phyloP scores from a whole-genome alignment of 2,329 filamentous ascomycete genomes.

The Fusarium incarnatum region DNA sequence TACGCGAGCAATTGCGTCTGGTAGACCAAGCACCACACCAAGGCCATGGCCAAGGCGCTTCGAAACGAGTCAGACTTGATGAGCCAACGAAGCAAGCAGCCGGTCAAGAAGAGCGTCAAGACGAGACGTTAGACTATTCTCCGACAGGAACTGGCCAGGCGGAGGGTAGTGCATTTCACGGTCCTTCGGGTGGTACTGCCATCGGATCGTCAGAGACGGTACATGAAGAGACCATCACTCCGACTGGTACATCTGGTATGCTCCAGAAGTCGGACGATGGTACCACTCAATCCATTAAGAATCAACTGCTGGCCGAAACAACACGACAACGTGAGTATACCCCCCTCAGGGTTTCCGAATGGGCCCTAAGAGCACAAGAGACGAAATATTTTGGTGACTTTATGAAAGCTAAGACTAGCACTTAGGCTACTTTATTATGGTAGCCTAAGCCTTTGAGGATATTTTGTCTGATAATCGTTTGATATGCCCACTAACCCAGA shows the following conservation, averaged over 20 bases:
- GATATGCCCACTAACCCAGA: conserved; percentile 21
- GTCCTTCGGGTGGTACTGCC: background rate
- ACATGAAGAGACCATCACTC: background rate
- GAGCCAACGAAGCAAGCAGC: background rate
- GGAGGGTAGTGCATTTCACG: conserved; percentile 43
- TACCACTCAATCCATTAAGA: background rate
- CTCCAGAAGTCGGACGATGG: accelerated
- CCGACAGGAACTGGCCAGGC: background rate
- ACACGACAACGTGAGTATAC: conserved; percentile 29
- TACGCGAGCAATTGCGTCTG: conserved; percentile 47
- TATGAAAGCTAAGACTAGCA: too few species aligned
- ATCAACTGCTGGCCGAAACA: conserved; percentile 34
- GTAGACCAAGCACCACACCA: too few species aligned
- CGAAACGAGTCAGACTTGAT: background rate
- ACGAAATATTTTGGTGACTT: too few species aligned
- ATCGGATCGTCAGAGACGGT: too few species aligned
- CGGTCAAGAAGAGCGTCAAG: background rate
- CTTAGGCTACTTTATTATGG: too few species aligned
- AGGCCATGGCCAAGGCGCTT: too few species aligned
- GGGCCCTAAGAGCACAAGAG: too few species aligned
- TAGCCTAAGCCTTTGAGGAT: too few species aligned
- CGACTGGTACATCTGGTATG: conserved; percentile 30
- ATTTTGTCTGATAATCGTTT: too few species aligned
- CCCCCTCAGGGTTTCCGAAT: too few species aligned
- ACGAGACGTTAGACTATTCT: accelerated